Base-by-base conservation (phyloP, 345 rosid species). In the Ceriops decandra region DNA sequence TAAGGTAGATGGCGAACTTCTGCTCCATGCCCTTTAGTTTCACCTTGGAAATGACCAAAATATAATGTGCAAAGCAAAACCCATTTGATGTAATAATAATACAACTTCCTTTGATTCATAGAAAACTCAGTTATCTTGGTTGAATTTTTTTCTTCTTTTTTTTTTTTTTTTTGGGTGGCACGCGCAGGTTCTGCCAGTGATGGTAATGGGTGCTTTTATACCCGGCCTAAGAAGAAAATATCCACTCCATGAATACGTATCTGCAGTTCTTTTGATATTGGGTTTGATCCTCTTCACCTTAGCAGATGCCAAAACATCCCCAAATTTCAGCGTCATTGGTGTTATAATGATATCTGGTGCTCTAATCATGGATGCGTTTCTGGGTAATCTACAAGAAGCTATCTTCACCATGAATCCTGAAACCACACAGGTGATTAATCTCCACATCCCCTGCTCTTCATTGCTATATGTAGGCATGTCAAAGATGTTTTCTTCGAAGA, bases 151-250 rank as follows among this genome's bases (percentile, higher is more conserved):
- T 28, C 1, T 26, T 1, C 20, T 20, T 6, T 33, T 28, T 28
- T 2, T 0, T 28, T 28, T 2, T 28, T 26, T 1, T 26, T 20
- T 7, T 33, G 24, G 8, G 26, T 24, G 26, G 53, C 42, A 1
- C 7, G 11, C 31, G 51, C 52, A 87, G 97, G 97, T 91, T 58
- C 72, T 93, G 70, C 98, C 98, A 4, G 98, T 93, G 28, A 93
- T 93, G 98, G 66, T 93, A 49, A 93, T 89, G 95, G 98, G 95
- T 30, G 92, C 97, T 1, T 93, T 93, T 64, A 91, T 88, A 49
- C 96, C 98, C 0, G 98, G 96, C 2, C 70, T 93, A 32, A 78
- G 95, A 71, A 80, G 98, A 64, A 93, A 88, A 76, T 93, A 93
- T 54, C 95, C 97, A 0, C 57, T 71, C 70, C 91, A 88, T 24